Conservation (phyloP, 352 stramenopile species). For the Pythium aphanidermatum region DNA sequence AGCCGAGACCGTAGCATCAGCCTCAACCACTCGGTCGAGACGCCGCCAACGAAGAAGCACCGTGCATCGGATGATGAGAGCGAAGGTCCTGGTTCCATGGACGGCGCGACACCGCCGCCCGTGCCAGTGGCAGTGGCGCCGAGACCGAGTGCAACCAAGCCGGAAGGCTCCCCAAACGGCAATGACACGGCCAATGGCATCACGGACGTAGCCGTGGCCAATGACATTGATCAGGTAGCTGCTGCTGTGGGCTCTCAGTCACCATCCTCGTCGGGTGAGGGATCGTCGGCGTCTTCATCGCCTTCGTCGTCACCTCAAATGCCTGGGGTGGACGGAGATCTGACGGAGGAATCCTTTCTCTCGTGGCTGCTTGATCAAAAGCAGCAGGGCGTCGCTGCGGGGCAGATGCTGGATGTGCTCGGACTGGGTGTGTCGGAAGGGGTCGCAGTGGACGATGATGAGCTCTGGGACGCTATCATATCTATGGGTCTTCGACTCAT, state of each 20-base stretch:
- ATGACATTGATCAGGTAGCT: neutral
- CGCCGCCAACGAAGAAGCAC: slow-evolving; percentile 75
- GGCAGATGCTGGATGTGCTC: slow-evolving; percentile 74
- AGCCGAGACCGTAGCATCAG: slow-evolving; percentile 62
- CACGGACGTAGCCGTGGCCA: slow-evolving; percentile 12
- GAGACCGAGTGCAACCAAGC: slow-evolving; percentile 12
- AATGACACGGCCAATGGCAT: slow-evolving; percentile 5
- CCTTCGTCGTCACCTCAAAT: slow-evolving; percentile 19
- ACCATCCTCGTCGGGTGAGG: neutral
- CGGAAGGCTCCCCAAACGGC: slow-evolving; percentile 15
- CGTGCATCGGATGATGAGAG: slow-evolving; percentile 69
- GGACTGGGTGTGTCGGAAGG: slow-evolving; percentile 74
- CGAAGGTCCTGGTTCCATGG: slow-evolving; percentile 18
- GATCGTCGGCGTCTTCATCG: too few species aligned
- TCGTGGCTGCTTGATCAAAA: slow-evolving; percentile 77
- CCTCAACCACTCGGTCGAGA: slow-evolving; percentile 42
- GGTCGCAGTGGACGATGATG: slow-evolving; percentile 68
- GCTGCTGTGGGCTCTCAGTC: neutral
- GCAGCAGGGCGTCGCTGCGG: slow-evolving; percentile 43
- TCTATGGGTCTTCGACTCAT: slow-evolving; percentile 82
- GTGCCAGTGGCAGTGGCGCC: slow-evolving; percentile 6
- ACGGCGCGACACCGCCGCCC: slow-evolving; percentile 2
- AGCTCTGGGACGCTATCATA: slow-evolving; percentile 81
- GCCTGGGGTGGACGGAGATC: slow-evolving; percentile 19
- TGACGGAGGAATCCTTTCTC: slow-evolving; percentile 78